These are phyloP conservation scores for Ophiostoma quercus DNA, from an alignment of 2,329 filamentous ascomycete genomes.

Conservation along the genomic window DNA sequence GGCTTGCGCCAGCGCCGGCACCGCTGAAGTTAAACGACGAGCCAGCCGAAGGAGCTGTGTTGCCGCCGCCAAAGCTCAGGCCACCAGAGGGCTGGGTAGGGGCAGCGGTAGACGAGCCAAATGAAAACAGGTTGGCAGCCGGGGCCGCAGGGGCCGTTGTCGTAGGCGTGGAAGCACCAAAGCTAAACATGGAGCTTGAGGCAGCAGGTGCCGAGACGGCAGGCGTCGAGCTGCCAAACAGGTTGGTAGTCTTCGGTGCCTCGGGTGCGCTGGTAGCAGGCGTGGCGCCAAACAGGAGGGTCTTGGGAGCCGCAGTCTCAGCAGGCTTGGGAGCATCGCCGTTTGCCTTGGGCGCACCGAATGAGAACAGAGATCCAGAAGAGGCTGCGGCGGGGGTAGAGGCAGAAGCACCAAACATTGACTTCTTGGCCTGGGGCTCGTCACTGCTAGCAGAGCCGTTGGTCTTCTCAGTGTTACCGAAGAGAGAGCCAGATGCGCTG, in stretches of 20 bases:
- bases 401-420: constrained; percentile 28
- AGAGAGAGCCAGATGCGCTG: constrained; percentile 1
- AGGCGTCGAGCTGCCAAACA: constrained; percentile 13
- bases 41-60: constrained; percentile 27
- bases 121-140: constrained; percentile 17
- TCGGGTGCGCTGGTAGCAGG: constrained; percentile 15
- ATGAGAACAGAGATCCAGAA: constrained; percentile 21
- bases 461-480: constrained; percentile 26
- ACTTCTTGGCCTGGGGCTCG: constrained; percentile 29
- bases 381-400: constrained; percentile 16
- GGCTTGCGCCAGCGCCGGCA: constrained; percentile 25
- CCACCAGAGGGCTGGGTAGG: constrained; percentile 5
- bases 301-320: constrained; percentile 24
- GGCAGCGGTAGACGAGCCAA: constrained; percentile 18
- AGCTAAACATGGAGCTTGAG: constrained; percentile 20
- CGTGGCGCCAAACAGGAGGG: constrained; percentile 34
- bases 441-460: constrained; percentile 13
- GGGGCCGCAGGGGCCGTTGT: constrained; percentile 13
- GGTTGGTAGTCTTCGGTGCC: not conserved
- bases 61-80: constrained; percentile 23
- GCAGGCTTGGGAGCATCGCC: constrained; percentile 16
- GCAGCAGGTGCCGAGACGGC: constrained; percentile 3
- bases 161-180: constrained; percentile 18
- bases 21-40: constrained; percentile 40
- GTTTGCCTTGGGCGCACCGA: constrained; percentile 22